phyloP scores from a whole-genome alignment of 495 filamentous ascomycete genomes.

The Rhizodiscina lignyota region DNA sequence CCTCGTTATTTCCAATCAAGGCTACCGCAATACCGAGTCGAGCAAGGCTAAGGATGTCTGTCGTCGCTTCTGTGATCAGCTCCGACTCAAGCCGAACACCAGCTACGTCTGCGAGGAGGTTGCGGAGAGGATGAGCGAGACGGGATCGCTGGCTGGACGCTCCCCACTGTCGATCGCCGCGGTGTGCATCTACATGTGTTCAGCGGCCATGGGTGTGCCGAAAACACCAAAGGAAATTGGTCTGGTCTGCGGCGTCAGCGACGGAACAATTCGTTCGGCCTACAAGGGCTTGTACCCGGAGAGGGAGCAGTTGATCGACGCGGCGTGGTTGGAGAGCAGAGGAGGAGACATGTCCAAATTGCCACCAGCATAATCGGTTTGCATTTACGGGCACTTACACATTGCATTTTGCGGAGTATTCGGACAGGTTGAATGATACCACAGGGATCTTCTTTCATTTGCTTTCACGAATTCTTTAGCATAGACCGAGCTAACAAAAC shows the following conservation, averaged over 20 bases:
- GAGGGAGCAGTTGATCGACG: slow-evolving; percentile 55
- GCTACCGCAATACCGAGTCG: slow-evolving; percentile 57
- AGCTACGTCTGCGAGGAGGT: slow-evolving; percentile 57
- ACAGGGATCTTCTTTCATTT: no score
- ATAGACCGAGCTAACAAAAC: no score
- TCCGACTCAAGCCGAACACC: slow-evolving; percentile 49
- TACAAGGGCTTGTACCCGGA: slow-evolving; percentile 73
- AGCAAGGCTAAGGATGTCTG: slow-evolving; percentile 76
- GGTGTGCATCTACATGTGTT: slow-evolving; percentile 90
- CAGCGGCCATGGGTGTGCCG: slow-evolving; percentile 61
- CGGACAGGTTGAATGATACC: no score
- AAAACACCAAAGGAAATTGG: slow-evolving; percentile 76
- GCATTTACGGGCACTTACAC: not conserved
- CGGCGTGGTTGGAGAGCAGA: slow-evolving; percentile 53
- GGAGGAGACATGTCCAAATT: slow-evolving; percentile 53
- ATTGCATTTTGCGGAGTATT: not conserved
- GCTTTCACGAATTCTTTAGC: no score
- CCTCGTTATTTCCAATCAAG: slow-evolving; percentile 30
- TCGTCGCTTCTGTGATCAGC: slow-evolving; percentile 72
- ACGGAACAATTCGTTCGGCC: slow-evolving; percentile 87
- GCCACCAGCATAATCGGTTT: slow-evolving; percentile 23
- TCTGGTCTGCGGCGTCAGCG: slow-evolving; percentile 66
- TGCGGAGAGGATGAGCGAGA: slow-evolving; percentile 52
- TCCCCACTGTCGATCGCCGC: slow-evolving; percentile 89
- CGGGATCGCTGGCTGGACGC: slow-evolving; percentile 71